Evolutionary conservation across 2,329 filamentous ascomycete species (phyloP).

Genomic region (Xylariaceae sp.): DNA sequence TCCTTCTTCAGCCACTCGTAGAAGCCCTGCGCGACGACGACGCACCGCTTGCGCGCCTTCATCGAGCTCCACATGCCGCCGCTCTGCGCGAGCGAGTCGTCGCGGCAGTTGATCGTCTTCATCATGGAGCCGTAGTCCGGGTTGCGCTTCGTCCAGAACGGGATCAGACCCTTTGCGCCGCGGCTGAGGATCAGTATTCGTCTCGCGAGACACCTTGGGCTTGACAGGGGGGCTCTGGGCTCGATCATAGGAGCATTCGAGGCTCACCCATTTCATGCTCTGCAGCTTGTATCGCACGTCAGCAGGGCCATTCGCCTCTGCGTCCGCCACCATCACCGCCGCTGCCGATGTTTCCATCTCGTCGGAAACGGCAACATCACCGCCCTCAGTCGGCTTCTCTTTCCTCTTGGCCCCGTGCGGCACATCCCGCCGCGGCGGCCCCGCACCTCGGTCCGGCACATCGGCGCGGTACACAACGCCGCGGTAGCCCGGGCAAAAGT

Average conservation of each 20-base stretch:
- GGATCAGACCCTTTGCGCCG: slow-evolving; percentile 84
- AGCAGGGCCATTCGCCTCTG: slow-evolving; percentile 4
- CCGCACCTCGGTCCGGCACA: slow-evolving; percentile 52
- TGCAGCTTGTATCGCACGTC: slow-evolving; percentile 68
- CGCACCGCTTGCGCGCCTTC: slow-evolving; percentile 82
- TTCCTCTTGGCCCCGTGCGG: slow-evolving; percentile 9
- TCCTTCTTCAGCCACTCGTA: slow-evolving; percentile 89
- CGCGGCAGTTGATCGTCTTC: slow-evolving; percentile 91
- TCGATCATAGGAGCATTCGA: too few relatives aligned
- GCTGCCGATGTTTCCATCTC: not conserved
- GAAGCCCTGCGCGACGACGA: slow-evolving; percentile 86
- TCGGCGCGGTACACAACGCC: slow-evolving; percentile 82
- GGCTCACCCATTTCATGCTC: slow-evolving; percentile 95
- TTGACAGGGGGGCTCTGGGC: too few relatives aligned
- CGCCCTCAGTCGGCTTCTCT: slow-evolving; percentile 7
- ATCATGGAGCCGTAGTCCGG: slow-evolving; percentile 71
- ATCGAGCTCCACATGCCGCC: slow-evolving; percentile 87
- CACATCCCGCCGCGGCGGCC: slow-evolving; percentile 22
- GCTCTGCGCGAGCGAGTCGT: slow-evolving; percentile 70
- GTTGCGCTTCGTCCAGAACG: slow-evolving; percentile 84
- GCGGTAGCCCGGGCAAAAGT: slow-evolving; percentile 82
- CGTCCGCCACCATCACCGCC: not conserved
- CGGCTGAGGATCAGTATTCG: too few relatives aligned
- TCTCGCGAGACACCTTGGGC: too few relatives aligned
- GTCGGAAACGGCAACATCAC: slow-evolving; percentile 6